Evolutionary conservation across 2,329 filamentous ascomycete genomes (phyloP), one percentile per base, ranked within the genome.

Genomic region (Monascus ruber): DNA sequence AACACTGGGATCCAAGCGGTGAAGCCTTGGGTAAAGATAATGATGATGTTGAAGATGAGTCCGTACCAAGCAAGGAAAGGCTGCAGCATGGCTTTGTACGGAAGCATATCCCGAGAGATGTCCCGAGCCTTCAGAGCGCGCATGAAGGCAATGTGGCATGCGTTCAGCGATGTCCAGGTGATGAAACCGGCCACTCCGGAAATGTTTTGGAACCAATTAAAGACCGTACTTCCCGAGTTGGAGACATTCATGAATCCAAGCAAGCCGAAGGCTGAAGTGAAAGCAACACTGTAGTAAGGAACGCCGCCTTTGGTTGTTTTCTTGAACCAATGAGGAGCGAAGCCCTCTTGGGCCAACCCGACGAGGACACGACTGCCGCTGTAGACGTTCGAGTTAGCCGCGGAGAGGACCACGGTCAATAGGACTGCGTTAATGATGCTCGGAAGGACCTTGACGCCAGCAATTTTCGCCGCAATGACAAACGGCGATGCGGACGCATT

Each of bases 211-310:
- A 62, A 46, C 53, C 56, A 61, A 35, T 42, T 51, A 42, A 86
- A 48, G 61, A 81, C 81, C 4, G 68, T 64, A n/a, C 74, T 69
- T 26, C 78, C 78, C 31, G 69, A 72, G 45, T 69, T 71, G 31
- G 73, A 77, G 32, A 77, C 72, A 55, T 81, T 83, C 52, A 86
- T 73, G 65, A 79, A 86, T 0, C 77, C 76, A 2, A 86, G 69
- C 10, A 80, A 67, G 26, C 77, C 77, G 49, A 84, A 69, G 1
- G 60, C 54, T 11, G 56, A 58, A 0, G 68, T 70, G 43, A 66
- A 52, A 1, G 62, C 47, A 5, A 69, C 66, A 9, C 61, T 56
- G 39, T 51, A 56, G 48, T 65, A 65, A 0, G 69, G 69, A 1
- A 64, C 60, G 45, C 67, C 67, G 8, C 53, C 49, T 42, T 59